phyloP scores from a whole-genome alignment of 192 early-diverging fungal species.

The Mortierella claussenii region DNA sequence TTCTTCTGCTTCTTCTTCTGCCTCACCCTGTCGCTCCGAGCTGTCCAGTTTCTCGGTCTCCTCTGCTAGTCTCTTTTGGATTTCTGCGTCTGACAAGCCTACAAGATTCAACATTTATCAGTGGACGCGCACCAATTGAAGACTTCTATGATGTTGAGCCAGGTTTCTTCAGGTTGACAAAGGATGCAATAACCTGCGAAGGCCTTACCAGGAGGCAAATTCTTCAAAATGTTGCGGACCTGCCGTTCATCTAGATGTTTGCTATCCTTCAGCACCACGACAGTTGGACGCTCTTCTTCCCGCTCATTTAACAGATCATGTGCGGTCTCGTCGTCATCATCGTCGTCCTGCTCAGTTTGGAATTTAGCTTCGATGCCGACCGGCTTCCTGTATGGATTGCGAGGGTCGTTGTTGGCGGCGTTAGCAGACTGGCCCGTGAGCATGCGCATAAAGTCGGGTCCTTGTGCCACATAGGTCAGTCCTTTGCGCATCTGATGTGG shows the following conservation, averaged over 20 bases:
- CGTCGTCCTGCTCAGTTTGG: conserved; percentile 14
- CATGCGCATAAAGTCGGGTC: conserved; percentile 52
- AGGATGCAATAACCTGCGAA: neutral
- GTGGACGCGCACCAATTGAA: too few species aligned
- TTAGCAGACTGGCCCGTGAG: conserved; percentile 36
- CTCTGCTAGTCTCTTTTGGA: conserved; percentile 28
- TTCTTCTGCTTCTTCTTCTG: conserved; percentile 15
- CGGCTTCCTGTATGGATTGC: conserved; percentile 47
- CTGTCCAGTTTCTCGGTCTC: conserved; percentile 9
- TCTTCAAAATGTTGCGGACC: conserved; percentile 41
- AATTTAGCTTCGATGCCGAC: conserved; percentile 53
- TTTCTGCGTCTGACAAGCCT: conserved; percentile 47
- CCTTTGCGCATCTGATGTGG: conserved; percentile 50
- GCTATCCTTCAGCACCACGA: conserved; percentile 52
- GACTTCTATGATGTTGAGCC: too few species aligned
- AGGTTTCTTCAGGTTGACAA: too few species aligned
- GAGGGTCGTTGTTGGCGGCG: conserved; percentile 31
- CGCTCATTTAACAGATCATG: conserved; percentile 48
- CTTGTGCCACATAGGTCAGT: conserved; percentile 43
- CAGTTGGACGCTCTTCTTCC: conserved; percentile 48
- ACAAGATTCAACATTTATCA: neutral
- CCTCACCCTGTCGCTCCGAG: neutral
- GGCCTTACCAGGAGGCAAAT: conserved; percentile 32
- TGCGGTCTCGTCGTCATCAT: conserved; percentile 46
- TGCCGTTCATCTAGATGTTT: conserved; percentile 54